Conservation (phyloP, 2,329 filamentous ascomycete genomes). For the Bretziella fagacearum region DNA sequence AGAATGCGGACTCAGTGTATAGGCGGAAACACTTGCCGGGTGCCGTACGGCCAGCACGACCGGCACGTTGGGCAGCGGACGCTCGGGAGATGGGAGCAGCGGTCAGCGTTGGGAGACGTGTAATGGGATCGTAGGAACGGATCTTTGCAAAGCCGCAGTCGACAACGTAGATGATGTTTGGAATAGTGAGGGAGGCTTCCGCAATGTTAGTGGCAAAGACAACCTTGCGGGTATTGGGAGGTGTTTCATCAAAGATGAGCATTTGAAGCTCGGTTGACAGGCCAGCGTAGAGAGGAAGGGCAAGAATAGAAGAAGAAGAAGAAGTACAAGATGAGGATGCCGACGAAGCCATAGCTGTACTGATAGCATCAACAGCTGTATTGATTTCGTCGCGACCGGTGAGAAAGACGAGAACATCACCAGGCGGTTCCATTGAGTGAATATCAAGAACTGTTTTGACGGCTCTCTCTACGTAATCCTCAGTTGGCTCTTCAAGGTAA, state of each 20-base stretch:
- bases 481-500: conserved; percentile 58
- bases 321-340: too few relatives aligned
- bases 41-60: conserved; percentile 73
- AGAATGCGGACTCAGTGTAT: conserved; percentile 63
- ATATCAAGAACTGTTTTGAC: conserved; percentile 77
- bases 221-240: conserved; percentile 72
- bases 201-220: conserved; percentile 92
- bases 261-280: conserved; percentile 83
- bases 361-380: conserved; percentile 15
- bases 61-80: conserved; percentile 79
- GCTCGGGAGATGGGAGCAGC: conserved; percentile 74
- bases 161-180: conserved; percentile 78
- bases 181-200: conserved; percentile 87
- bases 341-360: conserved; percentile 28
- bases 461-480: conserved; percentile 74
- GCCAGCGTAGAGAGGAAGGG: conserved; percentile 71
- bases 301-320: conserved; percentile 21
- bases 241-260: conserved; percentile 76
- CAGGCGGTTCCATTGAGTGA: conserved; percentile 60
- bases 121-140: conserved; percentile 65
- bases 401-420: conserved; percentile 80
- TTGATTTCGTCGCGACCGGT: conserved; percentile 92
- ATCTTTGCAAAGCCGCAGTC: conserved; percentile 87
- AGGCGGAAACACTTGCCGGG: conserved; percentile 89
- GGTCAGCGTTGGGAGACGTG: conserved; percentile 76